Conservation (phyloP, 2,329 filamentous ascomycete genomes). For the Malbranchea cinnamomea region DNA sequence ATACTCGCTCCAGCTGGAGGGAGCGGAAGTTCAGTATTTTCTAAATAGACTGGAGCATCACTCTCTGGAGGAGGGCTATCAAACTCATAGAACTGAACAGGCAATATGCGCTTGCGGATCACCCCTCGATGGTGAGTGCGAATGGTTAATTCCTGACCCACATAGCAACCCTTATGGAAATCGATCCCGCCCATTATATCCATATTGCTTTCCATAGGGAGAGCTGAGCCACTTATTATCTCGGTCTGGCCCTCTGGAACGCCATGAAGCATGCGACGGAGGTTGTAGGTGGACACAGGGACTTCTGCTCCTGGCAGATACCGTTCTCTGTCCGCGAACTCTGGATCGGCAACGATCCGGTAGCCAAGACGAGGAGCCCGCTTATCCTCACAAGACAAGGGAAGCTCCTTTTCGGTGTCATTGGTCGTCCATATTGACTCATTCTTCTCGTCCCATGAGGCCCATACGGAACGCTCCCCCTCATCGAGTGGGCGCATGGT, state of each 20-base stretch:
- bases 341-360: conserved; percentile 23
- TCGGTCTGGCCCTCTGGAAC: conserved; percentile 76
- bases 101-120: conserved; percentile 77
- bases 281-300: conserved; percentile 49
- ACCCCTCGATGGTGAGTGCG: conserved; percentile 89
- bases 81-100: conserved; percentile 54
- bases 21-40: conserved; percentile 14
- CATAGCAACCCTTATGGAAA: conserved; percentile 92
- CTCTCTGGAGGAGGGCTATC: conserved; percentile 31
- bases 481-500: conserved; percentile 49
- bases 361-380: conserved; percentile 27
- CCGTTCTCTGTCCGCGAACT: conserved; percentile 15
- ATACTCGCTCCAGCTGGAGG: conserved; percentile 36
- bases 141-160: conserved; percentile 93
- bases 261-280: conserved; percentile 65
- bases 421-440: conserved; percentile 13
- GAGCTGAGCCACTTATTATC: conserved; percentile 51
- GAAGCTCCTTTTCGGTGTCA: conserved; percentile 5
- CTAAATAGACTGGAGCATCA: conserved; percentile 32
- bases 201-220: conserved; percentile 82
- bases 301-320: conserved; percentile 32
- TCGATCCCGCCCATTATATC: conserved; percentile 76
- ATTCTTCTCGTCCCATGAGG: conserved; percentile 50
- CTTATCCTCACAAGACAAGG: conserved; percentile 24
- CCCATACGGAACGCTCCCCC: conserved; percentile 55